These are phyloP conservation scores for Rhizopogon salebrosus DNA, from an alignment of 768 basidiomycete genomes.

Conservation along the genomic window DNA sequence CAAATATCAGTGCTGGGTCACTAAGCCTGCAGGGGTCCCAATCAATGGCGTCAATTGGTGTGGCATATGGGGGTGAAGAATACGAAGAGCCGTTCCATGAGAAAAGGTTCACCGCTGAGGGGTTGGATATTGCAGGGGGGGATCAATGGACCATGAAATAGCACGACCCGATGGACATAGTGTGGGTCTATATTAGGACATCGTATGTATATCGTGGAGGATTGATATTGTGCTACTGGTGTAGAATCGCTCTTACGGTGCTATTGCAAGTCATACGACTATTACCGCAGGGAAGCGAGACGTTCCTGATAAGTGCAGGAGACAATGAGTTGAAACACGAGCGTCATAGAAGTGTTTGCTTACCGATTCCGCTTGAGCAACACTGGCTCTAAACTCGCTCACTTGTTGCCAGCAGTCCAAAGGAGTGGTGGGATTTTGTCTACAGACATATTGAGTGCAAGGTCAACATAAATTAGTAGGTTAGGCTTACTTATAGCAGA, in stretches of 20 bases:
- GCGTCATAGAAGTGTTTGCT: constrained; percentile 8
- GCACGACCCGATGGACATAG: background rate
- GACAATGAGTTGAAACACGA: background rate
- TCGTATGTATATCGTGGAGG: background rate
- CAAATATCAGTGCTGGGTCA: constrained; percentile 25
- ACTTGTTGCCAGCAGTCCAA: constrained; percentile 78
- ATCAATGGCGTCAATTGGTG: constrained; percentile 13
- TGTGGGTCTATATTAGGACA: background rate
- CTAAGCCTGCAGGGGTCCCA: constrained; percentile 8
- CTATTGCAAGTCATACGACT: background rate
- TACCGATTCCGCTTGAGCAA: constrained; percentile 67
- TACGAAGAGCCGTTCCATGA: background rate
- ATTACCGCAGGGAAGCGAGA: constrained; percentile 51
- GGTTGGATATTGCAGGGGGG: background rate
- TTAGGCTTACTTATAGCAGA: constrained; percentile 67
- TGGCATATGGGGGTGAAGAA: constrained; percentile 25
- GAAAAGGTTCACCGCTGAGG: background rate
- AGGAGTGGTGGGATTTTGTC: constrained; percentile 43
- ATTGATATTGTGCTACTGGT: background rate
- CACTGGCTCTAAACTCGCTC: constrained; percentile 60
- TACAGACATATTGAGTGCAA: constrained; percentile 8
- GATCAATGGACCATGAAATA: background rate
- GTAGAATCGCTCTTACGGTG: background rate
- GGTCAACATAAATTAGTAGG: constrained; percentile 1
- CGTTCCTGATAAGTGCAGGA: constrained; percentile 42